Conservation (phyloP, 148 eudicot species). For the Rhododendron ferrugineum region DNA sequence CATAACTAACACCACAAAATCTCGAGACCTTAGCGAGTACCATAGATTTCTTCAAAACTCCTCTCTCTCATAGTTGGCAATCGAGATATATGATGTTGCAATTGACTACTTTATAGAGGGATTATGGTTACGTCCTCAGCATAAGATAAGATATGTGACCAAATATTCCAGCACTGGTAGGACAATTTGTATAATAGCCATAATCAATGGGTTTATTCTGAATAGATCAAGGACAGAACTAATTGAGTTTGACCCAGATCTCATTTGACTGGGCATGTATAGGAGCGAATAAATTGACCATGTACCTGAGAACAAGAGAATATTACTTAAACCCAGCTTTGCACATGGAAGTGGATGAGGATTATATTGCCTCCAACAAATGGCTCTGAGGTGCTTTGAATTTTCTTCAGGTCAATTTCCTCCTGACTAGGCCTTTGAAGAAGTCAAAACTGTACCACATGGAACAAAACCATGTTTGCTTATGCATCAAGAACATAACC, state of each 20-base stretch:
- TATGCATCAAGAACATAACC: not conserved
- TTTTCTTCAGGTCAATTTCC: constrained; percentile 50
- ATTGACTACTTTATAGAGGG: not conserved
- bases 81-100: not conserved
- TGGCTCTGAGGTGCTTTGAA: not conserved
- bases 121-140: not conserved
- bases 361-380: not conserved
- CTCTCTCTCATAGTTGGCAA: not conserved
- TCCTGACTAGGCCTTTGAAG: constrained; percentile 83
- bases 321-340: not conserved
- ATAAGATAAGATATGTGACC: not conserved
- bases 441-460: constrained; percentile 72
- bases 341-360: not conserved
- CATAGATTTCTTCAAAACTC: not conserved
- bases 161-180: not conserved
- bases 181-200: not conserved
- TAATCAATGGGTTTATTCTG: not conserved
- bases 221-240: not conserved
- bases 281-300: not conserved
- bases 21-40: not conserved
- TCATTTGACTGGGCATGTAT: not conserved
- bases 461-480: not conserved
- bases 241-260: not conserved
- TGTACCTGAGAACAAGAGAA: not conserved
- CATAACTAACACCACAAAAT: not conserved